Percentiles rank a stretch among this genome's conserved stretches.
Evolutionary conservation across 163 green algal genomes (phyloP).

Genomic region (Prototheca cutis): DNA sequence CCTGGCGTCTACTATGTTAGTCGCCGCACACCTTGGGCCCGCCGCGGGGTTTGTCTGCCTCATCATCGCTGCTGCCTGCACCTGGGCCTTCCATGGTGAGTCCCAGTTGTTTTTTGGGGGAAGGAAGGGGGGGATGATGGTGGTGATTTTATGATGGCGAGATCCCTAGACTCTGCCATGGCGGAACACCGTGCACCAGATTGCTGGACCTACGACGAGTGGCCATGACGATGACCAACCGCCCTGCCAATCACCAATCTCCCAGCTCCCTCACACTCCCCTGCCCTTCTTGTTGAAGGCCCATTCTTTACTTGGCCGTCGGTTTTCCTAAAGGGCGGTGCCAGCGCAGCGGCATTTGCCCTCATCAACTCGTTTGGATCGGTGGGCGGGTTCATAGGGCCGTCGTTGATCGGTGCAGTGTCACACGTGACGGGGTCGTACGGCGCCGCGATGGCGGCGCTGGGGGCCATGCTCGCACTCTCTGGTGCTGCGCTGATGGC

Average conservation of each 20-base stretch:
- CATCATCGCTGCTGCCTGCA: conserved; percentile 8
- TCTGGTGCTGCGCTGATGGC: conserved; percentile 12
- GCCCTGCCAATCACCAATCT: too few species aligned
- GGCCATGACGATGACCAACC: too few species aligned
- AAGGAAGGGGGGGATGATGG: too few species aligned
- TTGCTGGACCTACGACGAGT: too few species aligned
- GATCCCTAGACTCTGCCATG: too few species aligned
- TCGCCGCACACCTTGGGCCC: neutral
- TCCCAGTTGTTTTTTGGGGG: too few species aligned
- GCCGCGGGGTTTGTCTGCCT: conserved; percentile 19
- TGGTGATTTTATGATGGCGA: too few species aligned
- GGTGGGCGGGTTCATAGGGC: conserved; percentile 31
- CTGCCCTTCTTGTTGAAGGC: too few species aligned
- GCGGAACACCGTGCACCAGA: too few species aligned
- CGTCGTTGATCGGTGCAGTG: conserved; percentile 25
- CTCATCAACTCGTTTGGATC: conserved; percentile 33
- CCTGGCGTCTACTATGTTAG: conserved; percentile 1
- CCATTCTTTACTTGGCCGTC: conserved; percentile 39
- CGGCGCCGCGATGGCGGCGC: conserved; percentile 10
- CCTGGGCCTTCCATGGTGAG: conserved; percentile 29
- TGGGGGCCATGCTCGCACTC: conserved; percentile 13
- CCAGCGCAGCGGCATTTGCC: conserved; percentile 20
- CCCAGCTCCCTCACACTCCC: too few species aligned
- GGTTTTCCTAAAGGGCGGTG: conserved; percentile 16
- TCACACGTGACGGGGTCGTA: conserved; percentile 12